Conservation (phyloP, 495 filamentous ascomycete genomes). For the Thermothielavioides terrestris region DNA sequence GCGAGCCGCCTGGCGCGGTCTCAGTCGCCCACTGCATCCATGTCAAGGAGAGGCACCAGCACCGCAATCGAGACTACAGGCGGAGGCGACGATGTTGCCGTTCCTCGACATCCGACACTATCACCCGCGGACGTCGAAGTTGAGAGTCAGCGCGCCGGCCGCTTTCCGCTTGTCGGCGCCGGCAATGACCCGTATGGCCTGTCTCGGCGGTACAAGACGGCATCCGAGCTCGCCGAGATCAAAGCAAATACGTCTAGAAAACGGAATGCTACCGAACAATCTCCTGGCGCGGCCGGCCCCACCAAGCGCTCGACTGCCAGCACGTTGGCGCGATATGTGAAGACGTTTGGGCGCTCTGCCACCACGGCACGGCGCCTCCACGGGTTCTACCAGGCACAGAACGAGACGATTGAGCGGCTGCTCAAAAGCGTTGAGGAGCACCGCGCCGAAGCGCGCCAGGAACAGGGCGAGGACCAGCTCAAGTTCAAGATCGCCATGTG, state of each 20-base stretch:
- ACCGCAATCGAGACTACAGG: slow-evolving; percentile 42
- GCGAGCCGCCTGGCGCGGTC: slow-evolving; percentile 12
- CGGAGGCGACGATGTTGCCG: slow-evolving; percentile 30
- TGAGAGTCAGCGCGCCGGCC: slow-evolving; percentile 51
- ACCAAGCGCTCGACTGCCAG: slow-evolving; percentile 28
- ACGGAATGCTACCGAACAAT: slow-evolving; percentile 36
- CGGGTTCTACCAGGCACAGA: slow-evolving; percentile 84
- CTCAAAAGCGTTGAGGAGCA: slow-evolving; percentile 93
- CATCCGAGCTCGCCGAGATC: slow-evolving; percentile 69
- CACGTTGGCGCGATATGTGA: slow-evolving; percentile 13
- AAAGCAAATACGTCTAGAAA: slow-evolving; percentile 77
- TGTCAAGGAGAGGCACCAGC: slow-evolving; percentile 29
- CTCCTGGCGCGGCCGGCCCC: slow-evolving; percentile 5
- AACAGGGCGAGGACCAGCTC: slow-evolving; percentile 69
- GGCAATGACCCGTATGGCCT: slow-evolving; percentile 78
- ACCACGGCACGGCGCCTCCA: slow-evolving; percentile 56
- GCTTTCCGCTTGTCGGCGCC: slow-evolving; percentile 36
- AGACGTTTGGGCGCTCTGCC: slow-evolving; percentile 29
- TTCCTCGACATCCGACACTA: slow-evolving; percentile 36
- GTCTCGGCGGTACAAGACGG: slow-evolving; percentile 66
- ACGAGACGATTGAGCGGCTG: slow-evolving; percentile 84
- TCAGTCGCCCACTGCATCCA: slow-evolving; percentile 1
- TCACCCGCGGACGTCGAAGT: slow-evolving; percentile 54
- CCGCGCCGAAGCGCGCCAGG: slow-evolving; percentile 65
- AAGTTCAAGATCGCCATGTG: slow-evolving; percentile 84